Conservation (phyloP, 805 yeast genomes). For the Wickerhamiella lipophila region DNA sequence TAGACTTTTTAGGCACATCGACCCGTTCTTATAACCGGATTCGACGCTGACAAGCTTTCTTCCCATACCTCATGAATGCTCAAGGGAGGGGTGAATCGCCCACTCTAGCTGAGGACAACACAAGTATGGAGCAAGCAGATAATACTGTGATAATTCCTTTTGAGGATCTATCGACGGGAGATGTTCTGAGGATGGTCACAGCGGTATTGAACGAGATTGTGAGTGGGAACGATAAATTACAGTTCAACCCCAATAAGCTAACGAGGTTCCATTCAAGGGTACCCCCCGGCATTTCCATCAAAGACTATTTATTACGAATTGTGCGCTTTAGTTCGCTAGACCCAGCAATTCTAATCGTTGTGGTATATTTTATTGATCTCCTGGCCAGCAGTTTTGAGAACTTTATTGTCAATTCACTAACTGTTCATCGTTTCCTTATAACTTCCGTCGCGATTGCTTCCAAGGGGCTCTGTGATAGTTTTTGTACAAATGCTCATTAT, state of each 20-base stretch:
- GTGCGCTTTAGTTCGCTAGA: slow-evolving; percentile 77
- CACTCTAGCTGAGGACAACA: background rate
- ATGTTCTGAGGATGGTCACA: slow-evolving; percentile 56
- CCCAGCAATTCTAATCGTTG: slow-evolving; percentile 63
- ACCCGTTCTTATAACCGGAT: background rate
- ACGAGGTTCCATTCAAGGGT: slow-evolving; percentile 90
- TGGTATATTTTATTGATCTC: slow-evolving; percentile 84
- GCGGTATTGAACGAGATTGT: slow-evolving; percentile 73
- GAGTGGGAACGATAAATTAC: slow-evolving; percentile 49
- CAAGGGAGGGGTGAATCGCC: background rate
- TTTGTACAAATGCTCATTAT: slow-evolving; percentile 85
- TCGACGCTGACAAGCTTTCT: background rate
- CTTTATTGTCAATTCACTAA: slow-evolving; percentile 77
- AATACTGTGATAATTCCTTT: background rate
- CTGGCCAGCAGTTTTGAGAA: slow-evolving; percentile 63
- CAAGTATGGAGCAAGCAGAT: background rate
- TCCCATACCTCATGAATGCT: background rate
- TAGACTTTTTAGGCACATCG: background rate
- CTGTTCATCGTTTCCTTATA: slow-evolving; percentile 81
- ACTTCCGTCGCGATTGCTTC: slow-evolving; percentile 87
- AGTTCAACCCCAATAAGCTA: slow-evolving; percentile 33
- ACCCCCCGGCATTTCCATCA: slow-evolving; percentile 77
- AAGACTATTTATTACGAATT: slow-evolving; percentile 61
- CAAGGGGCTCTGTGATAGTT: slow-evolving; percentile 75
- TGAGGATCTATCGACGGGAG: slow-evolving; percentile 33